Evolutionary conservation across 345 rosid species (phyloP), one percentile per base, ranked within the genome.

Genomic region (Eucalyptus regnans): DNA sequence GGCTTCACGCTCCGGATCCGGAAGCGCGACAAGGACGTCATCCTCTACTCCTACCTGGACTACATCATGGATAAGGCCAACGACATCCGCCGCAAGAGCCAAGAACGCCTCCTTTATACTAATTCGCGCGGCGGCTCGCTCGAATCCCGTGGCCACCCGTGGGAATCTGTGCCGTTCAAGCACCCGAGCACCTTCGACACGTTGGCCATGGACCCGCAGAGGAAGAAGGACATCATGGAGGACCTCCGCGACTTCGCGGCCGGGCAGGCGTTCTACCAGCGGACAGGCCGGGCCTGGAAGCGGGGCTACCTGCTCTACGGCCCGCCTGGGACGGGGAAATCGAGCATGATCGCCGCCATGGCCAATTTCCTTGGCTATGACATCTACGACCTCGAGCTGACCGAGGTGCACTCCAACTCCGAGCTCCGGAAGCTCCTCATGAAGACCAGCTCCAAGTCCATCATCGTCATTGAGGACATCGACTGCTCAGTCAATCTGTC

Each of bases 301-400:
- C 89, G 99, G 86, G 99, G 99, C 0, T 97, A 97, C 86, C 90
- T 96, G 90, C 95, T 97, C 1, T 96, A 96, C 71, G 99, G 99
- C 2, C 98, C 99, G 1, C 99, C 99, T 0, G 99, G 99, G 27
- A 97, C 99, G 2, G 99, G 99, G 23, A 97, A 97, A 81, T 97
- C 99, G 10, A 96, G 99, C 89, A 96, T 97, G 99, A 97, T 97
- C 56, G 99, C 99, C 12, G 99, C 99, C 27, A 96, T 97, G 99
- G 99, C 99, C 6, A 97, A 97, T 87, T 93, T 88, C 90, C 95
- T 97, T 11, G 95, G 97, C 49, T 97, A 97, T 89, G 99, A 97
- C 87, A 97, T 97, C 81, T 97, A 96, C 88, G 99, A 97, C 87
- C 97, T 97, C n/a, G 99, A 97, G 86, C 91, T 97, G 51, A 96